These are phyloP conservation scores for Buddleja alternifolia DNA, from an alignment of 257 asterid genomes.

Conservation along the genomic window DNA sequence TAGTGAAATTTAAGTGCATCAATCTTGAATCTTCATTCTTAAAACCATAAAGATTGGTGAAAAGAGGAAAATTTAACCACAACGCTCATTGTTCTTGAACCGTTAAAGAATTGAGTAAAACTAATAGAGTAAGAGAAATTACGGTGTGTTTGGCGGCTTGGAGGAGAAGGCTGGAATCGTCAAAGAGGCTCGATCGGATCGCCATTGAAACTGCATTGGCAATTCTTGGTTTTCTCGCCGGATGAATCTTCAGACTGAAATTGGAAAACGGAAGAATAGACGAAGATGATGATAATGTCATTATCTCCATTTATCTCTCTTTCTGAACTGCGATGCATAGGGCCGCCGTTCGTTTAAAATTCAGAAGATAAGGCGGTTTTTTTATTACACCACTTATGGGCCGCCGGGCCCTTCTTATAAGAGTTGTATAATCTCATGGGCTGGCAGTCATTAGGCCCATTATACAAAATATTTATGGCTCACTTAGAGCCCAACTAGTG, in stretches of 20 bases:
- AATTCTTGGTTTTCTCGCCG: conserved; percentile 22
- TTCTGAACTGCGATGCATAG: background rate
- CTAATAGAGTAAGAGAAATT: conserved; percentile 23
- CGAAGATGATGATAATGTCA: conserved; percentile 47
- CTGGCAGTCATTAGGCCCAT: background rate
- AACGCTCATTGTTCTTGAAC: conserved; percentile 1
- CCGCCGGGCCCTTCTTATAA: conserved; percentile 16
- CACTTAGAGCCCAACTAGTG: background rate
- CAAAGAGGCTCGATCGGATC: conserved; percentile 45
- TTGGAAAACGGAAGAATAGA: conserved; percentile 32
- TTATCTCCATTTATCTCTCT: conserved; percentile 22
- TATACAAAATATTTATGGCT: too few species aligned
- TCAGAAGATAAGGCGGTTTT: conserved; percentile 3
- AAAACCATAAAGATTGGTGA: background rate
- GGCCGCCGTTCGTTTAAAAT: background rate
- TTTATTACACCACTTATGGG: background rate
- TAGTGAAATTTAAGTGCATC: background rate
- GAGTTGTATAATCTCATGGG: background rate
- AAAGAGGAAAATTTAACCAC: too few species aligned
- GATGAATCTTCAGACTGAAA: conserved; percentile 14
- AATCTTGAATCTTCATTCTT: background rate
- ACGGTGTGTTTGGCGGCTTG: conserved; percentile 74
- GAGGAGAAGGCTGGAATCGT: conserved; percentile 47
- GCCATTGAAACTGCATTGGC: conserved; percentile 32
- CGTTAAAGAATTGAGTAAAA: background rate